A percentile compares a stretch with the other conserved stretches of the same genome.
These are phyloP conservation scores for Lasiodiplodia sp. DNA, from an alignment of 2,329 filamentous ascomycete genomes.

Conservation along the genomic window DNA sequence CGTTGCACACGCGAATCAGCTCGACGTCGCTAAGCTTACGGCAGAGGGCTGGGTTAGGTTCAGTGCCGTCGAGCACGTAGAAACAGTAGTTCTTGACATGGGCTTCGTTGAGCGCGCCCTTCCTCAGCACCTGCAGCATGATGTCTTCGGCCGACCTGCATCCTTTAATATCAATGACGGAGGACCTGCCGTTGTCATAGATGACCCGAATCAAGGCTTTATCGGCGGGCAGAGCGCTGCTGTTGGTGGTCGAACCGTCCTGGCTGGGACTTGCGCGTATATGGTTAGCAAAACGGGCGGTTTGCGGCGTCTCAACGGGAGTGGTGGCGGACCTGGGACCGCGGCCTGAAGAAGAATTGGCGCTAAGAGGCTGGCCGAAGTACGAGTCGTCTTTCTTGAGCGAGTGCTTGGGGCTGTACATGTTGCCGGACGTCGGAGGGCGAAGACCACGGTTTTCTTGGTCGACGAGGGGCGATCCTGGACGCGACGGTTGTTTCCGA, in stretches of 20 bases:
- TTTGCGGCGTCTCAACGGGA: conserved; percentile 45
- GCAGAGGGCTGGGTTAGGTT: conserved; percentile 81
- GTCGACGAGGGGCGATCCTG: conserved; percentile 74
- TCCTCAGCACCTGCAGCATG: conserved; percentile 85
- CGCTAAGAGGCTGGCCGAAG: conserved; percentile 62
- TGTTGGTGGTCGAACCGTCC: conserved; percentile 72
- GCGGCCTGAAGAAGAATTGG: conserved; percentile 54
- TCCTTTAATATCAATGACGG: conserved; percentile 90
- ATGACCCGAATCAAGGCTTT: conserved; percentile 93
- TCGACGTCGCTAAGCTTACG: conserved; percentile 86
- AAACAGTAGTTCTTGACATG: conserved; percentile 97
- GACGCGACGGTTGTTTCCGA: conserved; percentile 68
- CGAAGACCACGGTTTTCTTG: conserved; percentile 60
- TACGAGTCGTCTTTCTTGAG: conserved; percentile 62
- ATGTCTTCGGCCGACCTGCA: conserved; percentile 94
- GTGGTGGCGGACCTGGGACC: conserved; percentile 28
- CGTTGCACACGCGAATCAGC: conserved; percentile 88
- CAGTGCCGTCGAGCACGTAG: conserved; percentile 86
- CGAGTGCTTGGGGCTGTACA: conserved; percentile 63
- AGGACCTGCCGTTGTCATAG: conserved; percentile 87
- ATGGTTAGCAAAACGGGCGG: conserved; percentile 66
- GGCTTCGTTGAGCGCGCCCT: conserved; percentile 86
- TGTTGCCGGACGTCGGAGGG: conserved; percentile 64
- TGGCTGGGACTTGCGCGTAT: conserved; percentile 82
- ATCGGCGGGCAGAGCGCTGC: conserved; percentile 83